A percentile compares a stretch with the other conserved stretches of the same genome.
These are phyloP conservation scores for Gossypium trilobum DNA, from an alignment of 441 rosid genomes.

Conservation along the genomic window DNA sequence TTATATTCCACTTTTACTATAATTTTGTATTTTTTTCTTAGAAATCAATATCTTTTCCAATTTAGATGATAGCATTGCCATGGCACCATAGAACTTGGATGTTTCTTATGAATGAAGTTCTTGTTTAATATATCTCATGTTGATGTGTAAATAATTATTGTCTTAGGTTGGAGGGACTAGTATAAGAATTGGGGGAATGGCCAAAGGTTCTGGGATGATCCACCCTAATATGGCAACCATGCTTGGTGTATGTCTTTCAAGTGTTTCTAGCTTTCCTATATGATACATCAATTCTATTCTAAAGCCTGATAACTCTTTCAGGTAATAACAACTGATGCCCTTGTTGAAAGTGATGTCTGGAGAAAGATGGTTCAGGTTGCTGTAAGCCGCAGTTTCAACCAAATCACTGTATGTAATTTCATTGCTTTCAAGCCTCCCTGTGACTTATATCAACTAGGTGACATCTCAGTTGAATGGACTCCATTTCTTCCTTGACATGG, in stretches of 20 bases:
- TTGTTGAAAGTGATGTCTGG: conserved; percentile 76
- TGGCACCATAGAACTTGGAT: neutral
- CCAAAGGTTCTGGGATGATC: conserved; percentile 98
- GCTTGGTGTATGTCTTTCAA: conserved; percentile 66
- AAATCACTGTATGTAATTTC: conserved; percentile 61
- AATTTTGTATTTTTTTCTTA: neutral
- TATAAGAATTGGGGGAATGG: conserved; percentile 83
- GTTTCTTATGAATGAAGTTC: neutral
- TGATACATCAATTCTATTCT: neutral
- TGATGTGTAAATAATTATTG: conserved; percentile 14
- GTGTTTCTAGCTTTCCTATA: conserved; percentile 6
- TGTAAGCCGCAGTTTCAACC: conserved; percentile 91
- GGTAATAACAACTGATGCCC: conserved; percentile 88
- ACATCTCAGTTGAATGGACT: neutral
- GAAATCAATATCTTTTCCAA: neutral
- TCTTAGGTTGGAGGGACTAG: conserved; percentile 61
- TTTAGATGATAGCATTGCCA: neutral
- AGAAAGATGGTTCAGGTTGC: conserved; percentile 79
- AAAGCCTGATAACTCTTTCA: conserved; percentile 24
- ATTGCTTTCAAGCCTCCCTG: conserved; percentile 1
- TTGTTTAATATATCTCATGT: neutral
- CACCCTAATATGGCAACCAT: conserved; percentile 97
- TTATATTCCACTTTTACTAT: neutral
- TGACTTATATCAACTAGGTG: conserved; percentile 9
- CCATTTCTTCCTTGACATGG: neutral